Percentiles rank a stretch among this genome's conserved stretches.
Evolutionary conservation across 2,329 filamentous ascomycete genomes (phyloP).

Genomic region (Endoconidiophora polonica): DNA sequence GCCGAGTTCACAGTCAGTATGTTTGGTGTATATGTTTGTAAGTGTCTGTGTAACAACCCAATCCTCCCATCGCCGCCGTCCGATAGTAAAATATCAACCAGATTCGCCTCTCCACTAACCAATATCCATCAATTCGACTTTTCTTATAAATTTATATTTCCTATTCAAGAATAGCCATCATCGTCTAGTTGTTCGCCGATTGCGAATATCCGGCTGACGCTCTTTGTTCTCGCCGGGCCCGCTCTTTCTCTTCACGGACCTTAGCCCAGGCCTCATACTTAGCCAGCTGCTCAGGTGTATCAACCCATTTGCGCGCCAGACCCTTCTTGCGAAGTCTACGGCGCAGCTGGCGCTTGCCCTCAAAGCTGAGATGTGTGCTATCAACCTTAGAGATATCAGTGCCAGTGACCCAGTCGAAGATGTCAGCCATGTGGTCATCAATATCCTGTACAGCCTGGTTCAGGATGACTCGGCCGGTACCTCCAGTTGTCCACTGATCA

Average conservation of each 20-base stretch:
- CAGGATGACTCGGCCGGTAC: conserved; percentile 27
- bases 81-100: too few species aligned
- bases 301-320: conserved; percentile 22
- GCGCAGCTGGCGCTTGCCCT: conserved; percentile 30
- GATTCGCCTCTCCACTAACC: too few species aligned
- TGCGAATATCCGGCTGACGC: conserved; percentile 17
- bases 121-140: background rate
- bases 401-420: conserved; percentile 27
- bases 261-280: conserved; percentile 27
- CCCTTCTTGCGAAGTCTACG: conserved; percentile 29
- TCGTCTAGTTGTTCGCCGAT: background rate
- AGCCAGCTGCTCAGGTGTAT: conserved; percentile 25
- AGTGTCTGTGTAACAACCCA: too few species aligned
- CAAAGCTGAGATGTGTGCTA: conserved; percentile 17
- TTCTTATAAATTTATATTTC: too few species aligned
- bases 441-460: conserved; percentile 26
- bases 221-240: conserved; percentile 20
- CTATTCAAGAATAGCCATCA: background rate
- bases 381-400: conserved; percentile 28
- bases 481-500: conserved; percentile 42
- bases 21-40: too few species aligned
- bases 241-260: conserved; percentile 23
- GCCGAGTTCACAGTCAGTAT: too few species aligned
- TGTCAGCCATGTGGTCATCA: conserved; percentile 31
- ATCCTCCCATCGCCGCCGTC: too few species aligned